Evolutionary conservation across 257 asterid species (phyloP), one percentile per base, ranked within the genome.

Genomic region (Lycium barbarum): DNA sequence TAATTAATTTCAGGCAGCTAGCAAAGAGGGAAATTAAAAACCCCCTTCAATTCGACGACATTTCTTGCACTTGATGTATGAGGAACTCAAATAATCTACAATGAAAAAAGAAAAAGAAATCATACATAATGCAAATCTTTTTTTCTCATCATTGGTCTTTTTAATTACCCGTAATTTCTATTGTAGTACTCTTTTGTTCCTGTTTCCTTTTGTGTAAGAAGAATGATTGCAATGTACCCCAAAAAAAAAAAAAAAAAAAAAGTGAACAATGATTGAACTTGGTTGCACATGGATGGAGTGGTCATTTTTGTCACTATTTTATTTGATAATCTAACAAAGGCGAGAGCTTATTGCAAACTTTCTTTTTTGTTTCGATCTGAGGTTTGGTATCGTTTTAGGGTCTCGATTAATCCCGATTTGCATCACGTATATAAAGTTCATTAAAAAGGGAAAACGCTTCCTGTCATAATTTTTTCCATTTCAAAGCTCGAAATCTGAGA

Each of bases 11-110:
- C 5, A 58, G n/a, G 26, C 4, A 26, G 33, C 33, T 26, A 26
- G 33, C 33, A 26, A 26, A 26, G 33, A 26, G 33, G 33, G 33
- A 26, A 26, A 26, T 26, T 26, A 26, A 26, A 26, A 26, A 0
- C 33, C 33, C 33, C 33, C 84, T 8, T 70, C 86, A 93, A 93
- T 88, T 94, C 86, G 93, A 92, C 97, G 94, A 93, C 89, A 86
- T 88, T 82, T 92, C 93, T 65, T 35, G 84, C 90, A 80, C 67
- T 83, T 66, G 4, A 82, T 3, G 71, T 63, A 78, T 82, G 13
- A 40, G 45, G 68, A 67, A 35, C 49, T 13, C 49, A 67, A 67
- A 26, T 66, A 9, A 33, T 66, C 40, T 18, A 43, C 35, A 43
- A 70, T 43, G 11, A 11, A 20, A 22, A 9, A 61, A 62, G 33